A percentile compares a stretch with the other conserved stretches of the same genome.
Evolutionary conservation across 2,329 filamentous ascomycete genomes (phyloP).

Genomic region (Arthrobotrys entomopaga): DNA sequence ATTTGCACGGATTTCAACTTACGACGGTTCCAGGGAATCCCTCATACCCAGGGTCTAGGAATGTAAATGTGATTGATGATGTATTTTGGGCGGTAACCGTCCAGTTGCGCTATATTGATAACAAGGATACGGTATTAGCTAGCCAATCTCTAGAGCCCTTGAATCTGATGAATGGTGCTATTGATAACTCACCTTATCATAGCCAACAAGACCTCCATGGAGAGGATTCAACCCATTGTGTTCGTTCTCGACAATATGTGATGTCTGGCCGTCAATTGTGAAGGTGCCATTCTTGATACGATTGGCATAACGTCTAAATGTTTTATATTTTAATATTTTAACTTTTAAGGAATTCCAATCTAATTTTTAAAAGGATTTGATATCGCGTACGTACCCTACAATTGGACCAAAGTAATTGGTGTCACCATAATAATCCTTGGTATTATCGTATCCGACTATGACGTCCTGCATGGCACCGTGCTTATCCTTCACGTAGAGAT

Average conservation of each 20-base stretch:
- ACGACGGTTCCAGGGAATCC: constrained; percentile 83
- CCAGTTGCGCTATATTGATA: constrained; percentile 84
- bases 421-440: constrained; percentile 74
- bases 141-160: constrained; percentile 9
- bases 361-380: not conserved
- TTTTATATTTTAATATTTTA: no score
- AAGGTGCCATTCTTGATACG: constrained; percentile 82
- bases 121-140: constrained; percentile 33
- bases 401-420: constrained; percentile 36
- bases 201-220: constrained; percentile 65
- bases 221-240: constrained; percentile 64
- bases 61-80: constrained; percentile 77
- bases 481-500: constrained; percentile 76
- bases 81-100: constrained; percentile 75
- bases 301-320: constrained; percentile 82
- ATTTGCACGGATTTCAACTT: constrained; percentile 59
- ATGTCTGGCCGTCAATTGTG: constrained; percentile 71
- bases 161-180: not conserved
- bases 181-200: constrained; percentile 56
- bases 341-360: no score
- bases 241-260: constrained; percentile 72
- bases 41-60: constrained; percentile 76
- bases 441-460: constrained; percentile 80
- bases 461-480: constrained; percentile 76
- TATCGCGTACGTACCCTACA: constrained; percentile 37